These are phyloP conservation scores for Albophoma yamanashiensis DNA, from an alignment of 2,329 filamentous ascomycete species.

Conservation along the genomic window DNA sequence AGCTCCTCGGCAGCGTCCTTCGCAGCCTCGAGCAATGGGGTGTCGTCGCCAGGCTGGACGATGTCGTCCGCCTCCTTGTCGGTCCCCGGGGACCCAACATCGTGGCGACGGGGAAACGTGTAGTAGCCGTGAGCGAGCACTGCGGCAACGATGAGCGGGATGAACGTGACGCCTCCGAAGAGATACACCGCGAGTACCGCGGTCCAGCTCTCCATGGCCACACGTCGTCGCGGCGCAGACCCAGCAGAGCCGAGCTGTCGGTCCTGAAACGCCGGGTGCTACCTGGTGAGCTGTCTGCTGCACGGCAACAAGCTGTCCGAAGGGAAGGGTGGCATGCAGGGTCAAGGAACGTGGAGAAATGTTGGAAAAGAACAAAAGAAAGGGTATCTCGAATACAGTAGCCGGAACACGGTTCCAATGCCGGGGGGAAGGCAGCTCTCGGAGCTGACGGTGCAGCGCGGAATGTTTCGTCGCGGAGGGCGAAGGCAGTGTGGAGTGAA, in stretches of 20 bases:
- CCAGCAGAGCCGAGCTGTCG: background rate
- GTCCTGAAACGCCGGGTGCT: background rate
- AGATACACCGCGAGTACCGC: slow-evolving; percentile 66
- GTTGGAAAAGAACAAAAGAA: background rate
- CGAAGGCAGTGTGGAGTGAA: background rate
- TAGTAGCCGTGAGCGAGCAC: slow-evolving; percentile 58
- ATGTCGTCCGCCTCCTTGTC: slow-evolving; percentile 27
- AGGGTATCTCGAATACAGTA: background rate
- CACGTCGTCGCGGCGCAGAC: too few species aligned
- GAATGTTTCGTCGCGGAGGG: background rate
- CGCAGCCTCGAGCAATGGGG: slow-evolving; percentile 49
- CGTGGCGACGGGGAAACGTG: slow-evolving; percentile 47
- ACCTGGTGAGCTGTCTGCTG: slow-evolving; percentile 1
- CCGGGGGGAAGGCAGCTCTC: background rate
- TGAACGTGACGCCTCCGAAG: slow-evolving; percentile 77
- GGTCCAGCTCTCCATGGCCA: slow-evolving; percentile 39
- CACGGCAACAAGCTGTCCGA: slow-evolving; percentile 3
- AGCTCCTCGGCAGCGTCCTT: slow-evolving; percentile 48
- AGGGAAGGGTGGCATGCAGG: slow-evolving; percentile 1
- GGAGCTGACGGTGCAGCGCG: background rate
- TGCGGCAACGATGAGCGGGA: slow-evolving; percentile 57
- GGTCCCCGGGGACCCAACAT: slow-evolving; percentile 16
- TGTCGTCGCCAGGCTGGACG: slow-evolving; percentile 53
- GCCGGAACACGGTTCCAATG: background rate
- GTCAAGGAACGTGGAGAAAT: slow-evolving; percentile 1